Evolutionary conservation across 2,329 filamentous ascomycete genomes (phyloP), one percentile per base, ranked within the genome.

Genomic region (Lachnellula occidentalis): DNA sequence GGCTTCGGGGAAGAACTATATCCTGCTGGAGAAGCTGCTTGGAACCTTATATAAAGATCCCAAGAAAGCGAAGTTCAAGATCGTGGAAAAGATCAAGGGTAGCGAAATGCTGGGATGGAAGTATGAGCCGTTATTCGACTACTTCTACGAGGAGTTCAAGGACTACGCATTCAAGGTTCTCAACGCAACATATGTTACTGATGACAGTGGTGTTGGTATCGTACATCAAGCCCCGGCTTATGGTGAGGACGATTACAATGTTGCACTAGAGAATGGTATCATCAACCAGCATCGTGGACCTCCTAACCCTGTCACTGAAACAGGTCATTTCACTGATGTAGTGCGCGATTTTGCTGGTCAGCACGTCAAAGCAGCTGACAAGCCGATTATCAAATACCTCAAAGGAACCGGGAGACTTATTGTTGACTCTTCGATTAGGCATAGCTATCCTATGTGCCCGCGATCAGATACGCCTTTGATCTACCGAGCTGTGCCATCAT

Each of bases 401-500:
- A 95, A 94, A 72, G 79, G 79, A 22, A 81, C 79, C 19, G 90
- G 88, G 14, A 83, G 90, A 51, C 70, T 96, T 50, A 79, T 96
- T 36, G 87, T 91, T 31, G 91, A 96, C 61, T 90, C 88, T 48
- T 90, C 95, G 71, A 81, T 96, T 58, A 90, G 81, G 68, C 92
- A 97, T 76, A 92, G 89, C 65, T 95, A 96, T 71, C 91, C 90
- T 19, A 92, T 92, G 81, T 96, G 92, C 72, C 91, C 88, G 74
- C 84, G 92, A 57, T 96, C 91, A n/a, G 92, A 96, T 69, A 96
- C 90, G 0, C 92, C 91, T 31, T 79, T 97, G 58, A 96, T 97
- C 64, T 94, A 95, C 73, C 84, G 88, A 61, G 90, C 92, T 24
- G 90, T 96, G 17, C 89, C 92, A 8, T 90, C 91, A 1, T 97